Percentiles rank a stretch among this genome's conserved stretches.
Conservation (phyloP, 2,329 filamentous ascomycete species). For the Leptographium wingfieldii region DNA sequence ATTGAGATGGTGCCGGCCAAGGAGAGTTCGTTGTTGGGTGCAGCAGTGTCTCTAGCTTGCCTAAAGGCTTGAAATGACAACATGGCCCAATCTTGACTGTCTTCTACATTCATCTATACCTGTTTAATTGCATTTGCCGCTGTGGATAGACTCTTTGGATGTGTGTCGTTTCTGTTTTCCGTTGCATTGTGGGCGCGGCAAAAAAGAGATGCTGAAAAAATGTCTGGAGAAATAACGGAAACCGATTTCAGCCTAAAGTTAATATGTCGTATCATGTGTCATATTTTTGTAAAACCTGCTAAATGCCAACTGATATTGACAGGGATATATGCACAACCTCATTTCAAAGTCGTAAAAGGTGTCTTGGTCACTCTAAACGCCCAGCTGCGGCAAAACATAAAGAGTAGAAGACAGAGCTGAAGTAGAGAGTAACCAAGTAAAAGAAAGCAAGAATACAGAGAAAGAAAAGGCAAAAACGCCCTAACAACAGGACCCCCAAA, state of each 20-base stretch:
- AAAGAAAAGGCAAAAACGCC: background rate
- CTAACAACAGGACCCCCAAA: background rate
- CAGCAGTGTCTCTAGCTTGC: constrained; percentile 55
- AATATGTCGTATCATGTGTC: too few relatives aligned
- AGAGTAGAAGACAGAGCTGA: background rate
- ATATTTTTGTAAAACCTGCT: too few relatives aligned
- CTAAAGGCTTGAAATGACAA: constrained; percentile 10
- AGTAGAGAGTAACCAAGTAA: background rate
- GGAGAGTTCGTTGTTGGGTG: constrained; percentile 64
- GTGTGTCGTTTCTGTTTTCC: background rate
- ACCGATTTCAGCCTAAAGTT: too few relatives aligned
- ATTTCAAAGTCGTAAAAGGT: too few relatives aligned
- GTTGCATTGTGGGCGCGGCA: background rate
- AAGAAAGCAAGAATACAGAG: background rate
- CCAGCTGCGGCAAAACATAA: background rate
- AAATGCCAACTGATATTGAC: background rate
- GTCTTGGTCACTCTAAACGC: background rate
- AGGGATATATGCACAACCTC: background rate
- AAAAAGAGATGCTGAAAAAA: too few relatives aligned
- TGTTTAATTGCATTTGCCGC: background rate
- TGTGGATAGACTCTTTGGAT: background rate
- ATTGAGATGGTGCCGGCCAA: constrained; percentile 56
- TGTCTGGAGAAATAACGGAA: too few relatives aligned
- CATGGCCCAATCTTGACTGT: background rate
- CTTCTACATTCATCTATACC: background rate